Conservation (phyloP, 1,284 basidiomycete genomes). For the Wallemia hederae region DNA sequence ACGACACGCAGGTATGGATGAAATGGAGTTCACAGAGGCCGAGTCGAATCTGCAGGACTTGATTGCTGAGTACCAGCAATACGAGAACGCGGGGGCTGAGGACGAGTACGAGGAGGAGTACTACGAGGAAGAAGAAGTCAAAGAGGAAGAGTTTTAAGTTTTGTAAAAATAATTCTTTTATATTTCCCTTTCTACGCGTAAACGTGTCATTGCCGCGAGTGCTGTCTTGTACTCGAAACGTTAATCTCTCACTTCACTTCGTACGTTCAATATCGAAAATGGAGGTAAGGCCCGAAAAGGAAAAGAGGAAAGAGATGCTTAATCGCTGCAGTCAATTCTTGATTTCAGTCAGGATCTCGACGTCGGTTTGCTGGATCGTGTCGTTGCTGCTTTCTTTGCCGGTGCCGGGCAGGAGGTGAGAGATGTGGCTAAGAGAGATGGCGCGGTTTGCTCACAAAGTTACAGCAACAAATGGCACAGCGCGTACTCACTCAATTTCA, state of each 20-base stretch:
- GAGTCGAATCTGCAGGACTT: conserved; percentile 87
- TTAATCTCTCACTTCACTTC: not conserved
- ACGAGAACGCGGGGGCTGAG: conserved; percentile 3
- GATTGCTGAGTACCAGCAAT: conserved; percentile 32
- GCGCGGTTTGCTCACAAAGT: conserved; percentile 1
- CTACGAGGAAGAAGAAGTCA: conserved; percentile 1
- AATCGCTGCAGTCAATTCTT: conserved; percentile 32
- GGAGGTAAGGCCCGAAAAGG: not conserved
- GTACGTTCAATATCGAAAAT: not conserved
- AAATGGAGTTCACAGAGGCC: conserved; percentile 92
- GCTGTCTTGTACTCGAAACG: no score
- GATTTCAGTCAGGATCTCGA: conserved; percentile 67
- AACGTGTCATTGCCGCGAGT: no score
- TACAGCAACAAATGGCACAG: conserved; percentile 72
- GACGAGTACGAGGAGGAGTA: conserved; percentile 2
- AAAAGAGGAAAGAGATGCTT: not conserved
- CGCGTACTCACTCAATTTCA: conserved; percentile 80
- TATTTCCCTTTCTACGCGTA: not conserved
- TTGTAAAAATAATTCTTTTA: not conserved
- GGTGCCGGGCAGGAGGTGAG: conserved; percentile 43
- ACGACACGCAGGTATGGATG: conserved; percentile 49
- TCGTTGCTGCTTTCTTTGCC: conserved; percentile 54
- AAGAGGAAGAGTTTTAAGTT: not conserved
- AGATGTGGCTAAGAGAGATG: conserved; percentile 2
- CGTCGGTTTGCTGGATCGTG: conserved; percentile 51